Base-by-base conservation (phyloP, 2,329 filamentous ascomycete genomes). In the Fusarium acutatum region DNA sequence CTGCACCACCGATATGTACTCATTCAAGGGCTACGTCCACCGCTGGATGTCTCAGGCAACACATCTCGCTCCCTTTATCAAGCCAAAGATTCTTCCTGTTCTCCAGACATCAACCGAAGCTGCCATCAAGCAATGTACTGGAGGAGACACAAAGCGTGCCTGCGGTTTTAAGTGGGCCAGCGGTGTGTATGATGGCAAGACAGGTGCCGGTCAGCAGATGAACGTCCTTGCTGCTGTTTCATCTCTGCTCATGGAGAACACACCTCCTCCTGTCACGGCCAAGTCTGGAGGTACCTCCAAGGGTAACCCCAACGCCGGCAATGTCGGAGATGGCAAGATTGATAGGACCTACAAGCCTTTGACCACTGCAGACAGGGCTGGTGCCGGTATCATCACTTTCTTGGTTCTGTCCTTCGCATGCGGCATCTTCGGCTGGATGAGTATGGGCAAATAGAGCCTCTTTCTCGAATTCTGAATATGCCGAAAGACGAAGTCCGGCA, bases 1-100 rank as follows among this genome's bases (percentile, higher is more conserved):
- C 7, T 93, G 92, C 82, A 89, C 89, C 72, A 86, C 86, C 47
- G 92, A 93, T 73, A 90, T 92, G 81, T 82, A 87, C 64, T 87
- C 88, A 11, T 92, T 91, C 84, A 91, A 92, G 76, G 90, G 88
- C 20, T 87, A 90, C 56, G 81, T 92, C 28, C 83, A 87, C 40
- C 85, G 87, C 28, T 90, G 88, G 86, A 85, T 91, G 73, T 86
- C 86, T 13, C 82, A 85, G 47, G 84, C 86, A 6, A 84, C 86
- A 7, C 83, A 88, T 67, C 74, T 91, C 35, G 88, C 89, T 3
- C 89, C 90, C 2, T 87, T 85, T 52, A 88, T 87, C 3, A 80
- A 82, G 32, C 79, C 83, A 5, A 79, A 79, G n/a, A 87, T 92
- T 60, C 82, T 85, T 58, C 84, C 87, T 3, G 85, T 87, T 47